Percentiles rank a stretch among this genome's conserved stretches.
Evolutionary conservation across 768 basidiomycete genomes (phyloP).

Genomic region (Scleroderma bovista): DNA sequence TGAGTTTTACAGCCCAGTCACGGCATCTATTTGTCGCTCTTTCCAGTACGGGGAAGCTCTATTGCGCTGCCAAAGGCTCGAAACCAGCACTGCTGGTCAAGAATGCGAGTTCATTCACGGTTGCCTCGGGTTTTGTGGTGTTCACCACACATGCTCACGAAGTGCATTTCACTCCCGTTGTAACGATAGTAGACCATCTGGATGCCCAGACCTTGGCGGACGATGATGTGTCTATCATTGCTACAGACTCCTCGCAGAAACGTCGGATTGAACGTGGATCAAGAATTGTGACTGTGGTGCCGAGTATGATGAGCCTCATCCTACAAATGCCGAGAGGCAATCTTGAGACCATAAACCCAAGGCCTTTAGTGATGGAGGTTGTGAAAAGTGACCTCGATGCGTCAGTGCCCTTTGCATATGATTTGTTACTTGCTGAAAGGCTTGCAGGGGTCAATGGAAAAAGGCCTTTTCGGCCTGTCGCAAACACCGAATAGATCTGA

Average conservation of each 20-base stretch:
- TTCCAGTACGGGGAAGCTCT: constrained; percentile 59
- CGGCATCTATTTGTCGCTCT: constrained; percentile 54
- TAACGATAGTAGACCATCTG: constrained; percentile 7
- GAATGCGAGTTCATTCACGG: constrained; percentile 66
- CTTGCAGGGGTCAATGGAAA: constrained; percentile 62
- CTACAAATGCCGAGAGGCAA: constrained; percentile 98
- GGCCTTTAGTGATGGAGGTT: constrained; percentile 84
- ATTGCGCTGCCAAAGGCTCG: constrained; percentile 35
- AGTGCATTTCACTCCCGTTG: constrained; percentile 59
- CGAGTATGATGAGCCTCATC: constrained; percentile 83
- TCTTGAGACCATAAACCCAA: constrained; percentile 90
- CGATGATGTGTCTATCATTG: constrained; percentile 17
- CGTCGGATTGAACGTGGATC: constrained; percentile 88
- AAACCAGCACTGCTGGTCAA: constrained; percentile 35
- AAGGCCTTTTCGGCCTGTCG: constrained; percentile 89
- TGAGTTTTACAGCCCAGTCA: constrained; percentile 18
- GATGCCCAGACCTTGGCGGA: constrained; percentile 15
- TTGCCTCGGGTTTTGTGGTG: constrained; percentile 72
- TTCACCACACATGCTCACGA: constrained; percentile 84
- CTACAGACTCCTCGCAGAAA: constrained; percentile 48
- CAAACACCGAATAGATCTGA: constrained; percentile 90
- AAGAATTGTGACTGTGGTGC: constrained; percentile 81
- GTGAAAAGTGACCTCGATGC: constrained; percentile 69
- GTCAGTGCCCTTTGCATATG: constrained; percentile 26
- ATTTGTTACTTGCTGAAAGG: background rate